Evolutionary conservation across 495 filamentous ascomycete species (phyloP).

Genomic region (Glutinoglossum americanum): DNA sequence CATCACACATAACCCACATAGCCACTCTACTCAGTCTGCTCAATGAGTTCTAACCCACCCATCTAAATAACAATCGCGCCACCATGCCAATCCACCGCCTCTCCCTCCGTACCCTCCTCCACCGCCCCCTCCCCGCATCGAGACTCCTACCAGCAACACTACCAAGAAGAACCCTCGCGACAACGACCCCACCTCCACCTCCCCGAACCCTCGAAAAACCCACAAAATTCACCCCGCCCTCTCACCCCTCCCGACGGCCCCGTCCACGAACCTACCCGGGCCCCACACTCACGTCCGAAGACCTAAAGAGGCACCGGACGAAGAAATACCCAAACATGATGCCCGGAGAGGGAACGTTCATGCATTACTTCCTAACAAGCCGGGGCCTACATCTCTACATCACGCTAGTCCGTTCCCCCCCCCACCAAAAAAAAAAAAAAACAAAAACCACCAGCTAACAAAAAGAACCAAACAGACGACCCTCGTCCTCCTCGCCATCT

Average conservation of each 20-base stretch:
- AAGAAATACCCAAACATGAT: slow-evolving; percentile 67
- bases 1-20: too few relatives aligned
- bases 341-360: slow-evolving; percentile 49
- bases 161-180: too few relatives aligned
- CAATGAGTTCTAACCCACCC: too few relatives aligned
- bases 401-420: slow-evolving; percentile 38
- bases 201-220: slow-evolving; percentile 42
- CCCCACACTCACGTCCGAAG: slow-evolving; percentile 11
- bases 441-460: neutral
- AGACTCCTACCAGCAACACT: too few relatives aligned
- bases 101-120: too few relatives aligned
- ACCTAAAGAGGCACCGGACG: slow-evolving; percentile 21
- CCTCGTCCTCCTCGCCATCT: slow-evolving; percentile 40
- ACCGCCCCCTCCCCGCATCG: too few relatives aligned
- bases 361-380: slow-evolving; percentile 54
- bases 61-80: too few relatives aligned
- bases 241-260: slow-evolving; percentile 41
- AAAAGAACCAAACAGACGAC: slow-evolving; percentile 29
- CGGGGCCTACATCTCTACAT: slow-evolving; percentile 56
- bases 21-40: too few relatives aligned
- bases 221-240: slow-evolving; percentile 65
- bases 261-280: slow-evolving; percentile 40
- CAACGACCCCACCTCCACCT: neutral
- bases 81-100: too few relatives aligned
- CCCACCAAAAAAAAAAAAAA: neutral